Evolutionary conservation across 768 basidiomycete species (phyloP).

Genomic region (Mycena vitilis): DNA sequence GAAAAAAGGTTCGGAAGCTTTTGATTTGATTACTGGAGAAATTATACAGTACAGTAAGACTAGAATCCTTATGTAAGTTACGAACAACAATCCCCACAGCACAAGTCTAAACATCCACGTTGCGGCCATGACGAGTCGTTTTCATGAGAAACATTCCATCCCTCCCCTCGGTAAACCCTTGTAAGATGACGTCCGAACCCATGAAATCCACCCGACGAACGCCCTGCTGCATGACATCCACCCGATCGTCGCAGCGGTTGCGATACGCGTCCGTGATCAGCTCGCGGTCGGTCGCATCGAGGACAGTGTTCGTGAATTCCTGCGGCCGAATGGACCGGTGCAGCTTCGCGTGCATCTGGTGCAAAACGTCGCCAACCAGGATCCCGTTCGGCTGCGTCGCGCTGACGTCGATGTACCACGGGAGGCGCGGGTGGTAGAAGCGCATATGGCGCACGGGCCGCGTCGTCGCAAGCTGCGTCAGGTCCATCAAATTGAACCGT

Average conservation of each 20-base stretch:
- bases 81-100: too few relatives aligned
- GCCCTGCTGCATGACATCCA: conserved; percentile 52
- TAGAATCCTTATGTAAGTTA: too few relatives aligned
- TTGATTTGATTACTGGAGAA: too few relatives aligned
- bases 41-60: too few relatives aligned
- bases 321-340: conserved; percentile 56
- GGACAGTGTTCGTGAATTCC: conserved; percentile 71
- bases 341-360: conserved; percentile 57
- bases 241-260: conserved; percentile 52
- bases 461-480: conserved; percentile 62
- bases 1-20: too few relatives aligned
- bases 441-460: conserved; percentile 65
- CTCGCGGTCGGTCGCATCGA: conserved; percentile 58
- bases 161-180: conserved; percentile 64
- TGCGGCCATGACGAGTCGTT: conserved; percentile 44
- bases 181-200: conserved; percentile 61
- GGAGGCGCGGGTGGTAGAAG: conserved; percentile 65
- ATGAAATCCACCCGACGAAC: conserved; percentile 72
- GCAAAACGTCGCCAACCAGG: conserved; percentile 67
- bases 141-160: conserved; percentile 77
- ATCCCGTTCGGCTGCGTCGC: conserved; percentile 63
- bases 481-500: conserved; percentile 58
- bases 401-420: conserved; percentile 76
- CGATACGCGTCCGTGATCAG: conserved; percentile 58
- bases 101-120: conserved; percentile 1